Base-by-base conservation (phyloP, 352 stramenopile species). In the Elongisporangium undulatum region DNA sequence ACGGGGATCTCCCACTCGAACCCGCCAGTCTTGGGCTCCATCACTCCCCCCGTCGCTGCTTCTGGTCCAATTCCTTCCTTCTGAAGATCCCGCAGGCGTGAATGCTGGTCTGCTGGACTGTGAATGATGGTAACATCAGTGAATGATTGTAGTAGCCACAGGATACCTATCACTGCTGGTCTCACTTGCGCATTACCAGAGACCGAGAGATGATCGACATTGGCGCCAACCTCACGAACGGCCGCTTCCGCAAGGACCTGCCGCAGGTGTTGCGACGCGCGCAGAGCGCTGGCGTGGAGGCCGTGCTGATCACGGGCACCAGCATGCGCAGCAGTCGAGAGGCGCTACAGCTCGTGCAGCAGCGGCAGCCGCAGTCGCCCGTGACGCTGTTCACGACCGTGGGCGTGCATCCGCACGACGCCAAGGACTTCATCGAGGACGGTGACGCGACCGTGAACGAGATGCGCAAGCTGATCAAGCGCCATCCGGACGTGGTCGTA, bases 361-460 rank as follows among this genome's bases (percentile, higher is more conserved):
- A 58, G 3, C 57, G 71, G 17, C 22, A 68, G 16, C 19, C 51
- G 7, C 59, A 51, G 12, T 64, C 60, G 8, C 66, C 45, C 15
- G 62, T 59, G 15, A 68, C 82, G 26, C 78, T 97, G 17, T 91
- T 87, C 50, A 73, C 82, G 50, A 98, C 96, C 7, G 89, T 98
- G 16, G 96, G 96, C 8, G 75, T 99, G 22, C 96, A 99, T 72
- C 96, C 96, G 2, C 97, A 97, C 24, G 81, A 97, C 59, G 95
- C 89, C 58, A 86, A 85, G 55, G 86, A 94, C 61, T 95, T 97
- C 69, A 8, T 4, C 7, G 34, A 17, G 34, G 59, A 79, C 38
- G 63, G 71, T 4, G 45, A 22, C 15, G 53, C 50, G 15, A 79
- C 69, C 4, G 58, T 78, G 12, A 58, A 51, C 0, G 67, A 77